Conservation (phyloP, 2,329 filamentous ascomycete species). For the Colletotrichum sojae region DNA sequence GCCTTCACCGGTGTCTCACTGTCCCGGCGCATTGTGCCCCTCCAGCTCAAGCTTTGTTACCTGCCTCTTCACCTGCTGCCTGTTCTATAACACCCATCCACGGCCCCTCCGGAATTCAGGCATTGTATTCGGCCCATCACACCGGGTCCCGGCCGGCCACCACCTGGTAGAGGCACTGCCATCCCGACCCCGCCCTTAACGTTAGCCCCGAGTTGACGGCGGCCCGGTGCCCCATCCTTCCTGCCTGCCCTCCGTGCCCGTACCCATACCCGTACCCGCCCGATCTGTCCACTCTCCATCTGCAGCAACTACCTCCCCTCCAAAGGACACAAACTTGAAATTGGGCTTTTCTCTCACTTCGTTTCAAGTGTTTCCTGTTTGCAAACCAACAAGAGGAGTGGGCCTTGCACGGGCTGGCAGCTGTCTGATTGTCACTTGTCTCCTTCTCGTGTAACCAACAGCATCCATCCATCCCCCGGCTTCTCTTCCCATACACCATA, state of each 20-base stretch:
- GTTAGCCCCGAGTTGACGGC: slow-evolving; percentile 27
- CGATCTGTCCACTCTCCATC: slow-evolving; percentile 5
- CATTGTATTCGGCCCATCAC: slow-evolving; percentile 8
- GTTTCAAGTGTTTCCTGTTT: not conserved
- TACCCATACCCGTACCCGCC: slow-evolving; percentile 3
- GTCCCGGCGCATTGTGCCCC: slow-evolving; percentile 14
- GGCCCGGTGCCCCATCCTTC: slow-evolving; percentile 4
- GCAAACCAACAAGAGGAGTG: not conserved
- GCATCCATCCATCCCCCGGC: not conserved
- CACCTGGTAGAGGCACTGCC: slow-evolving; percentile 7
- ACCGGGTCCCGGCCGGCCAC: slow-evolving; percentile 11
- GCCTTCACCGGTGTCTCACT: not conserved
- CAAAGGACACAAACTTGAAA: not conserved
- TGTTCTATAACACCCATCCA: not conserved
- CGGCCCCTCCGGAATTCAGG: not conserved
- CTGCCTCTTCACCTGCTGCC: not conserved
- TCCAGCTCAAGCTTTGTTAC: not conserved
- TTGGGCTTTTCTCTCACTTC: not conserved
- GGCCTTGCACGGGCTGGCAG: not conserved
- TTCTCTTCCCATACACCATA: not conserved
- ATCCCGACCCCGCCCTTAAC: slow-evolving; percentile 25
- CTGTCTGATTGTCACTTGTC: not conserved
- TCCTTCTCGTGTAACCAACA: slow-evolving; percentile 23
- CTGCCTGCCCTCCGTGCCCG: slow-evolving; percentile 14
- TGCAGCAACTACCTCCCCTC: slow-evolving; percentile 22